phyloP scores from a whole-genome alignment of 1,284 basidiomycete genomes.

The Papiliotrema nemorosa region DNA sequence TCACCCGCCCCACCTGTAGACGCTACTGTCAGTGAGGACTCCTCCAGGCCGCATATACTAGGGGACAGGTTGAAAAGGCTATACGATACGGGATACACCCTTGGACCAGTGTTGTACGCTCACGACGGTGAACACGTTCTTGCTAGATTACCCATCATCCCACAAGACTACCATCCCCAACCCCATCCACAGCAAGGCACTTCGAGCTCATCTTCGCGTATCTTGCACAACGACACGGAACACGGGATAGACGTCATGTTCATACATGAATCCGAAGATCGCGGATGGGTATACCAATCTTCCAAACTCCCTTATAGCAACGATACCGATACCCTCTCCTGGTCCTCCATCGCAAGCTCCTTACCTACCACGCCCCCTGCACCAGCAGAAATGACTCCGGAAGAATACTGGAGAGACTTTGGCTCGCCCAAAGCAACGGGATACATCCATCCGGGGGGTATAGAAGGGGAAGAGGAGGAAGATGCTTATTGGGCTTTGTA shows the following conservation, averaged over 20 bases:
- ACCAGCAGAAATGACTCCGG: slow-evolving; percentile 6
- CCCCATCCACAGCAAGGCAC: no score
- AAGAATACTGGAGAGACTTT: slow-evolving; percentile 35
- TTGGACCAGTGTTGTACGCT: slow-evolving; percentile 12
- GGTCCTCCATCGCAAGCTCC: neutral
- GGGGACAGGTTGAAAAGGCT: slow-evolving; percentile 10
- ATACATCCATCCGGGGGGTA: neutral
- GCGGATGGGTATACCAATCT: slow-evolving; percentile 37
- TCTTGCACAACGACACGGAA: neutral
- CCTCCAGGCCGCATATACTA: slow-evolving; percentile 8
- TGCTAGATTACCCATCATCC: slow-evolving; percentile 7
- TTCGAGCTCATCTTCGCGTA: no score
- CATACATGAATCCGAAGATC: slow-evolving; percentile 4
- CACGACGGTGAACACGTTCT: slow-evolving; percentile 20
- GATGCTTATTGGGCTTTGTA: slow-evolving; percentile 44
- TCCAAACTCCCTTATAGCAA: slow-evolving; percentile 2
- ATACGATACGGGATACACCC: slow-evolving; percentile 5
- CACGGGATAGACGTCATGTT: slow-evolving; percentile 9
- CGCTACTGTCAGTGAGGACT: slow-evolving; percentile 1
- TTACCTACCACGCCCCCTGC: neutral
- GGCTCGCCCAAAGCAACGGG: neutral
- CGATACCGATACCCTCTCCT: neutral
- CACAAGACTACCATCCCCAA: neutral
- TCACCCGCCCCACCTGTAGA: slow-evolving; percentile 25
- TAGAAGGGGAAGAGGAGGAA: slow-evolving; percentile 21